Base-by-base conservation (phyloP, 2,329 filamentous ascomycete genomes). In the Penicillium sp. region DNA sequence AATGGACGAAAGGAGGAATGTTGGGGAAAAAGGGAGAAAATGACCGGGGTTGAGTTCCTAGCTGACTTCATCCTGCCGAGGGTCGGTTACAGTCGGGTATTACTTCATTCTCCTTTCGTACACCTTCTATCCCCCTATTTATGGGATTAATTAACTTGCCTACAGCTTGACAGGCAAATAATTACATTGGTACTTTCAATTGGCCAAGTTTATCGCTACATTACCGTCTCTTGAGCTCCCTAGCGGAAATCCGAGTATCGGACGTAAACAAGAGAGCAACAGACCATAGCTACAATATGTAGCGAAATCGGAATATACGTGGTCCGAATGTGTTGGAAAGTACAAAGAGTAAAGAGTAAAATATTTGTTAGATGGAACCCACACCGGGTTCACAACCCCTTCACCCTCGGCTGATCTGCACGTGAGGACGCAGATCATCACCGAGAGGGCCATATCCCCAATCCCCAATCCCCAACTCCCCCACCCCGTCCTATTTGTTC, bases 11-110 rank as follows among this genome's bases (percentile, higher is more conserved):
- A 43, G 49, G 43, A 44, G 44, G 44, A 56, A 51, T 50, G 31
- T 53, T 56, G 51, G 48, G 56, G 53, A 31, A 16, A 44, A 45
- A 50, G 49, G 50, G 49, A 48, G 50, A 56, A 56, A 50, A 54
- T 37, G 50, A 44, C 45, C 44, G 53, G 46, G 28, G 48, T 25
- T 12, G 35, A 54, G 44, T 53, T 48, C 58, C 57, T 61, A 51
- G 56, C 56, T 64, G 61, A 65, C 58, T 62, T 61, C 61, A 63
- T 60, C 42, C 47, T 63, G 55, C 62, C 63, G 61, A 66, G 62
- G 64, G 47, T 64, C 62, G 65, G 62, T 64, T 63, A 65, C 55
- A 59, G 59, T 63, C 63, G 63, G 63, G 40, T 53, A 55, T 50
- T 16, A 33, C 37, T 25, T 33, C 37, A 17, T n/a, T 33, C 8